Percentiles rank a stretch among this genome's conserved stretches.
Conservation (phyloP, 352 stramenopile genomes). For the Albugo candida region DNA sequence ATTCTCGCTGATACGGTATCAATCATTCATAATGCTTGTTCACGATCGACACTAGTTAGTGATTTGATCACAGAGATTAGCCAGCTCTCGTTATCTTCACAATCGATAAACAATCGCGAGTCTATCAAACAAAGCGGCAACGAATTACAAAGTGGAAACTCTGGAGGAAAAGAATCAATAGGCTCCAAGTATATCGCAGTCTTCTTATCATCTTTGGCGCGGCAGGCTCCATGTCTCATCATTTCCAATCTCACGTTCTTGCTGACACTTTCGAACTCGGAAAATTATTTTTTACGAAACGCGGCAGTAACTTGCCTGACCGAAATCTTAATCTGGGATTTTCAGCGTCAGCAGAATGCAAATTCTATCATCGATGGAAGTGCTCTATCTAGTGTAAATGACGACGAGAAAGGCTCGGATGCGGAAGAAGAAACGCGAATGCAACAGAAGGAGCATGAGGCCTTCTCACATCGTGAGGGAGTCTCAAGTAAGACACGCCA, state of each 20-base stretch:
- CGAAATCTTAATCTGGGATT: slow-evolving; percentile 22
- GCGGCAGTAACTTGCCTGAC: slow-evolving; percentile 52
- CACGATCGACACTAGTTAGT: not conserved
- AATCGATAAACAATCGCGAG: slow-evolving; percentile 3
- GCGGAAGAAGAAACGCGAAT: slow-evolving; percentile 4
- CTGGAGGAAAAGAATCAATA: slow-evolving; percentile 31
- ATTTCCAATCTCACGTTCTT: slow-evolving; percentile 64
- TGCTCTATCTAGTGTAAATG: slow-evolving; percentile 4
- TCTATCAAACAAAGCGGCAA: slow-evolving; percentile 57
- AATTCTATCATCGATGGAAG: slow-evolving; percentile 14
- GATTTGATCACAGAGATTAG: not conserved
- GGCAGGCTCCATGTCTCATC: slow-evolving; percentile 36
- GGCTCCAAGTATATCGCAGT: slow-evolving; percentile 58
- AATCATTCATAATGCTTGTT: too few relatives aligned
- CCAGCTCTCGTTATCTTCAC: slow-evolving; percentile 1
- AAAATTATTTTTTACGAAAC: slow-evolving; percentile 60
- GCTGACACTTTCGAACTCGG: slow-evolving; percentile 44
- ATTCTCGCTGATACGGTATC: too few relatives aligned
- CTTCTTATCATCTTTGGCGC: slow-evolving; percentile 45
- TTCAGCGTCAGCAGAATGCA: slow-evolving; percentile 6
- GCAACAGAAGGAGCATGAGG: slow-evolving; percentile 10
- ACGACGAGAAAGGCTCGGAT: slow-evolving; percentile 7
- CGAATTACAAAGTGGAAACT: slow-evolving; percentile 12
- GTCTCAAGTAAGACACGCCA: slow-evolving; percentile 46
- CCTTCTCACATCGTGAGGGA: too few relatives aligned